Conservation (phyloP, 2,329 filamentous ascomycete species). For the Hymenoscyphus fructigenus region DNA sequence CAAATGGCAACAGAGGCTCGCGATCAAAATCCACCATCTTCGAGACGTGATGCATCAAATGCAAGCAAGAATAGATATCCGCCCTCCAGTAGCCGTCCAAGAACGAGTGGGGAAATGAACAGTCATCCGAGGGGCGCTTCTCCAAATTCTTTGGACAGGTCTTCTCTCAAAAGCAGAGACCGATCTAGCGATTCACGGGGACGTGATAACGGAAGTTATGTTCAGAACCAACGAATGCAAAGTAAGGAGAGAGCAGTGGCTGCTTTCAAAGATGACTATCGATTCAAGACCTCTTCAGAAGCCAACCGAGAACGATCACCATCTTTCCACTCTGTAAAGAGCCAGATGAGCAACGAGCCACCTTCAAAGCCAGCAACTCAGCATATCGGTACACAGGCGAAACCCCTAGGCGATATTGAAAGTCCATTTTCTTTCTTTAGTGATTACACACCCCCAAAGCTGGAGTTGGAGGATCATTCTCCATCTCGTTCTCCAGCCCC, state of each 20-base stretch:
- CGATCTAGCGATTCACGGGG: not conserved
- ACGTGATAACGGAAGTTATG: conserved; percentile 13
- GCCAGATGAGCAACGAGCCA: conserved; percentile 15
- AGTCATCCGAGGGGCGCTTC: not conserved
- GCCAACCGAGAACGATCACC: conserved; percentile 2
- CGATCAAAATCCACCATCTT: conserved; percentile 12
- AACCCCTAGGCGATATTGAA: not conserved
- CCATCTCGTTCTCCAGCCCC: conserved; percentile 13
- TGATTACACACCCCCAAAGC: conserved; percentile 18
- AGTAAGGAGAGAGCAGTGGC: conserved; percentile 15
- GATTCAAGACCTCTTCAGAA: conserved; percentile 10
- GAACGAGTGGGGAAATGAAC: conserved; percentile 7
- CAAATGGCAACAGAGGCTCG: conserved; percentile 11
- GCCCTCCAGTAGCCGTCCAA: not conserved
- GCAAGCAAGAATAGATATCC: conserved; percentile 10
- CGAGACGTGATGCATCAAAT: conserved; percentile 13
- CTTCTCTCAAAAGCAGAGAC: conserved; percentile 6
- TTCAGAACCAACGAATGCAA: conserved; percentile 18
- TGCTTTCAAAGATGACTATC: conserved; percentile 17
- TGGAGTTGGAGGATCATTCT: conserved; percentile 11
- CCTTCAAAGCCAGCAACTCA: not conserved
- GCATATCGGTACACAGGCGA: not conserved
- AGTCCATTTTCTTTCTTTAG: conserved; percentile 13
- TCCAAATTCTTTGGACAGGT: conserved; percentile 4
- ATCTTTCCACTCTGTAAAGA: conserved; percentile 19